phyloP scores from a whole-genome alignment of 768 basidiomycete genomes.

The Leccinum imitatum region DNA sequence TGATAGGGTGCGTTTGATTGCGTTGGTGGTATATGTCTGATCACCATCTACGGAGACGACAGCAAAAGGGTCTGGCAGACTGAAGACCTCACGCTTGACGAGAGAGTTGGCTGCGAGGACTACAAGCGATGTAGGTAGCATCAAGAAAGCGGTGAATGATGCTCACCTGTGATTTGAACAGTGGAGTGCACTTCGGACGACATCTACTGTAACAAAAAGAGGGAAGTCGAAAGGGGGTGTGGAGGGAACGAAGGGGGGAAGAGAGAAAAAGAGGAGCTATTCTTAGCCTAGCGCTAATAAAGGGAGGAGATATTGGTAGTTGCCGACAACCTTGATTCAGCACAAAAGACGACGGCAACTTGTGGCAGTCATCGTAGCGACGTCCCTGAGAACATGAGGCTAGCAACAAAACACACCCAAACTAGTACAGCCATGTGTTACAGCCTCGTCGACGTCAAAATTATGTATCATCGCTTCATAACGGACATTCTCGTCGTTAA shows the following conservation, averaged over 20 bases:
- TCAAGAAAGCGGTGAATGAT: not conserved
- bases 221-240: not conserved
- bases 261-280: not conserved
- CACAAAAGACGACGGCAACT: not conserved
- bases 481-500: no score
- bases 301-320: not conserved
- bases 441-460: not conserved
- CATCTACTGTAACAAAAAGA: conserved; percentile 14
- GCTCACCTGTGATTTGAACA: conserved; percentile 30
- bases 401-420: not conserved
- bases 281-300: conserved; percentile 1
- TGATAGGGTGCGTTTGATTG: conserved; percentile 64
- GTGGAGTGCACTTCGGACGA: conserved; percentile 16
- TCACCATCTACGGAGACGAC: conserved; percentile 85
- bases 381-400: not conserved
- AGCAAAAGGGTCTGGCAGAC: conserved; percentile 86
- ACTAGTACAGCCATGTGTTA: not conserved
- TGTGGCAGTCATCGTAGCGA: conserved; percentile 6
- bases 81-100: conserved; percentile 73
- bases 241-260: not conserved
- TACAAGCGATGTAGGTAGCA: conserved; percentile 29
- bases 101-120: conserved; percentile 78
- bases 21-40: conserved; percentile 75
- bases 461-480: no score
- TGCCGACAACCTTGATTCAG: not conserved